These are phyloP conservation scores for Prunus mongolica DNA, from an alignment of 306 rosid genomes.

Conservation along the genomic window DNA sequence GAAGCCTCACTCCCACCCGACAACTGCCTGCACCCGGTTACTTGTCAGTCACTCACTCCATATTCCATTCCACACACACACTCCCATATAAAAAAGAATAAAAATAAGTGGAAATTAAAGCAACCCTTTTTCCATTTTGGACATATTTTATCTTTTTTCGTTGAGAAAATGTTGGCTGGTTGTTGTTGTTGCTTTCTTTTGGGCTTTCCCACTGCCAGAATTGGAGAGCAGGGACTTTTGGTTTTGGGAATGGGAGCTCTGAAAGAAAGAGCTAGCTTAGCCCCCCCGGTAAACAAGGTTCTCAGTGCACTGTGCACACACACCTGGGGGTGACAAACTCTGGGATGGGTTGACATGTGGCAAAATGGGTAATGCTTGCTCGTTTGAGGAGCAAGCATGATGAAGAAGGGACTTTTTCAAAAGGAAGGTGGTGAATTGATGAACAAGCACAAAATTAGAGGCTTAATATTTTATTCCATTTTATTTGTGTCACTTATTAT, in stretches of 20 bases:
- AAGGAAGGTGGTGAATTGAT: conserved; percentile 16
- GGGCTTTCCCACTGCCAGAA: conserved; percentile 14
- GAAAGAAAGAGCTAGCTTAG: neutral
- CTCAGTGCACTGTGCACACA: neutral
- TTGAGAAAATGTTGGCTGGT: conserved; percentile 16
- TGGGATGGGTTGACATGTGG: conserved; percentile 23
- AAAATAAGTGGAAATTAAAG: neutral
- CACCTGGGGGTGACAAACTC: conserved; percentile 20
- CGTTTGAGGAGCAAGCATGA: conserved; percentile 19
- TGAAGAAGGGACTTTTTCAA: conserved; percentile 15
- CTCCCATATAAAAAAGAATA: neutral
- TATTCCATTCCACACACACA: neutral
- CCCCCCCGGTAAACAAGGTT: conserved; percentile 51
- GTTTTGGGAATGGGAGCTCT: neutral
- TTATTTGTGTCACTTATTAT: neutral
- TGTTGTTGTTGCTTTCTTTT: neutral
- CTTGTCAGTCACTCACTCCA: conserved; percentile 53
- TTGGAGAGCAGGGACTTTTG: conserved; percentile 30
- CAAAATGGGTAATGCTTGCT: conserved; percentile 7
- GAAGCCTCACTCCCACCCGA: conserved; percentile 42
- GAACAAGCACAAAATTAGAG: conserved; percentile 31
- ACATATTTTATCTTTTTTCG: conserved; percentile 3
- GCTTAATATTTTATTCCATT: neutral
- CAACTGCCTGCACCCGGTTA: conserved; percentile 73
- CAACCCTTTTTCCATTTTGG: neutral